phyloP scores from a whole-genome alignment of 2,329 filamentous ascomycete species.

The Endothia cerciana region DNA sequence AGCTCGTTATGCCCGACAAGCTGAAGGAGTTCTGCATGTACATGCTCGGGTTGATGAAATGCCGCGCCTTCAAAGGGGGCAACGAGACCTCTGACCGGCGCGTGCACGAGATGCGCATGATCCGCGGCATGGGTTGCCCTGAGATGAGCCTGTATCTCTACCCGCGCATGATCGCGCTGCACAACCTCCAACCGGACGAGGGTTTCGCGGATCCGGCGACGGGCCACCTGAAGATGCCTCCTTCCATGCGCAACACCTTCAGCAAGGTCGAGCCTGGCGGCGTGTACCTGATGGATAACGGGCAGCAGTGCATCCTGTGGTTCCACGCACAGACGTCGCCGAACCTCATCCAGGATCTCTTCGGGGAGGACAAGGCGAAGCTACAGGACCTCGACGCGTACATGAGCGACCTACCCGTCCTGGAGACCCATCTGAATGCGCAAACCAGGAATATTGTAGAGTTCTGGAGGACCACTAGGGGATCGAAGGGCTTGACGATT shows the following conservation, averaged over 20 bases:
- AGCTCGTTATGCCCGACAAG: conserved; percentile 93
- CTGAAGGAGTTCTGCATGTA: conserved; percentile 98
- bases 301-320: conserved; percentile 90
- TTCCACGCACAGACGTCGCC: conserved; percentile 90
- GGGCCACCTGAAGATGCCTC: conserved; percentile 84
- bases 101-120: conserved; percentile 87
- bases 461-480: conserved; percentile 78
- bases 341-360: conserved; percentile 87
- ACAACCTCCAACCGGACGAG: conserved; percentile 85
- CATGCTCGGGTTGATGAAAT: conserved; percentile 87
- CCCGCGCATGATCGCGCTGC: conserved; percentile 87
- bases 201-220: conserved; percentile 89
- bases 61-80: conserved; percentile 89
- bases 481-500: conserved; percentile 84
- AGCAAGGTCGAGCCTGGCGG: conserved; percentile 88
- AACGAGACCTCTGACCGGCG: conserved; percentile 88
- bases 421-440: conserved; percentile 91
- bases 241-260: conserved; percentile 80
- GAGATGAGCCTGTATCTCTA: conserved; percentile 94
- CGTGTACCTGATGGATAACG: conserved; percentile 93
- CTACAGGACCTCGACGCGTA: conserved; percentile 83
- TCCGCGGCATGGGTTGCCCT: conserved; percentile 82
- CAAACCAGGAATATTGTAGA: conserved; percentile 93
- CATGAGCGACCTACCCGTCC: conserved; percentile 75
- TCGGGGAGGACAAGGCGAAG: conserved; percentile 73